Base-by-base conservation (phyloP, 2,329 filamentous ascomycete genomes). In the Lojkania enalia region DNA sequence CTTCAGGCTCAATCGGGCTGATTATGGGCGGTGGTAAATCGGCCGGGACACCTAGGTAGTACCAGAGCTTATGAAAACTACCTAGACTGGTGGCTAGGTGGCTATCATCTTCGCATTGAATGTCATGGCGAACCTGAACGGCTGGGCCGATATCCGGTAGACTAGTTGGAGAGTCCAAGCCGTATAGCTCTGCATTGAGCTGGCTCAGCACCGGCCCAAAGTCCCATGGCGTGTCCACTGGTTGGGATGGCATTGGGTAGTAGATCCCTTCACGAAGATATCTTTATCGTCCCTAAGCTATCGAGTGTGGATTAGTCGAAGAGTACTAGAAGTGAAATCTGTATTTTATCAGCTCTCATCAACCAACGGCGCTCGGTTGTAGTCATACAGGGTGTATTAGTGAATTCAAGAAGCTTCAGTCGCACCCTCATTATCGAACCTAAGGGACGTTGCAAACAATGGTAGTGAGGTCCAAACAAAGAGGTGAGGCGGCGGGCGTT, bases 31-130 rank as follows among this genome's bases (percentile, higher is more conserved):
- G 35, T 9, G 53, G 57, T 6, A 42, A 44, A 4, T 46, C 41
- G 20, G 56, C 55, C 9, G 66, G 53, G 6, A 71, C 62, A 21
- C 73, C 74, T 15, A 77, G 55, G 27, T 66, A 68, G 40, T 73
- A 61, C 58, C 71, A 78, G n/a, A 78, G 56, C 54, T 71, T 74
- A 33, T 55, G 57, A 51, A 78, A 77, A 49, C 74, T 70, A n/a
- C 75, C 75, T 14, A 78, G 54, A 9, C 58, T 56, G 30, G 9
- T 11, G 7, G 30, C 15, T n/a, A 27, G n/a, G 25, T 27, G 7
- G 25, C 25, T 7, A 27, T n/a, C 25, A 9, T 27, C 9, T n/a
- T 27, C 25, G n/a, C 25, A 27, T n/a, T 27, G 25, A 27, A 27
- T 7, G 25, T 27, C 9, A n/a, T 27, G 25, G 25, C 9, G 25